Evolutionary conservation across 306 rosid species (phyloP), one percentile per base, ranked within the genome.

Genomic region (Myrica gale): DNA sequence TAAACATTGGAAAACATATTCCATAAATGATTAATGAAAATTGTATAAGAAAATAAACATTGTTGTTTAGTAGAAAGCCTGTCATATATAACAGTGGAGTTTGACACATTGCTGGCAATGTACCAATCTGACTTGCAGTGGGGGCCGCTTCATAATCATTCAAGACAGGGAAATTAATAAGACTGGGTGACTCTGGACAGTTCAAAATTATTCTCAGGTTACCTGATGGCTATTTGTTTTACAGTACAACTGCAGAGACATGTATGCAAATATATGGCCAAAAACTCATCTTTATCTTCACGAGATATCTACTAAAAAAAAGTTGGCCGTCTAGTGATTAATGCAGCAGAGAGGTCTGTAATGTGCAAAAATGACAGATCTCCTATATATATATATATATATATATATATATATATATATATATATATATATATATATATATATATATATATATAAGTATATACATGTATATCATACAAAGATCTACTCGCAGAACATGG

Each of bases 91-190:
- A 61, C 81, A 76, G 86, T 84, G 87, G 37, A 32, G 3, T 32
- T 32, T 32, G 86, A 78, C 72, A 78, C 73, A 57, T 70, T 84
- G 87, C 76, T 86, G 91, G 82, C 85, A 85, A 76, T 74, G 39
- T 74, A 74, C 26, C 76, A 68, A 79, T 76, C 82, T 77, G 73
- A 80, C 52, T 78, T 48, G 67, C 9, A 51, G 86, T 85, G 93
- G 93, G 37, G 91, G 57, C 84, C 82, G 52, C 66, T 46, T 83
- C 83, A 77, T 86, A 83, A 87, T 92, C 82, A 85, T 85, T 85
- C 72, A 74, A 80, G 77, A 81, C 85, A 84, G 72, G 84, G 91
- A 92, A 88, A 88, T 90, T 87, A 86, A 86, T 55, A 71, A 26
- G 85, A 75, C 69, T 78, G 76, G 83, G 78, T 68, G 76, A 83